These are phyloP conservation scores for Aspergillus sclerotioniger DNA, from an alignment of 495 filamentous ascomycete genomes.

Conservation along the genomic window DNA sequence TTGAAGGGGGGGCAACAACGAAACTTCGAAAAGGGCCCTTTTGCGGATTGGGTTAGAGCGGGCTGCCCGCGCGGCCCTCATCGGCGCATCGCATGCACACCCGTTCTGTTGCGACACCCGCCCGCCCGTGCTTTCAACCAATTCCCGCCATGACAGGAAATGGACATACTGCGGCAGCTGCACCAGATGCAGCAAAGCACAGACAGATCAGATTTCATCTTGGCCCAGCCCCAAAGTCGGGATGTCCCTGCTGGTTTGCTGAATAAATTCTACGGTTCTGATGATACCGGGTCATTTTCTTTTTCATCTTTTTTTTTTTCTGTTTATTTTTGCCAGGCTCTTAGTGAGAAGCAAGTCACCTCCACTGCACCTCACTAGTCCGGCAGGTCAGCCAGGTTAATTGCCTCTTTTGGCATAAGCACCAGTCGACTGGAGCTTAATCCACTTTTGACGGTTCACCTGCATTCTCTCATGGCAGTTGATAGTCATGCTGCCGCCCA, in stretches of 20 bases:
- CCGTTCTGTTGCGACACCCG: slow-evolving; percentile 1
- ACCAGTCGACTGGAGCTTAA: neutral
- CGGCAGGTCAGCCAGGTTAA: neutral
- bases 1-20: neutral
- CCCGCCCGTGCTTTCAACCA: slow-evolving; percentile 8
- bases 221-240: neutral
- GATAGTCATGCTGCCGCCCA: neutral
- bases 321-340: neutral
- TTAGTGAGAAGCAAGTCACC: neutral
- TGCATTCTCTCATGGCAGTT: neutral
- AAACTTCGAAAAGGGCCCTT: slow-evolving; percentile 3
- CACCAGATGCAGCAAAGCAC: slow-evolving; percentile 18
- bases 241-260: slow-evolving; percentile 1
- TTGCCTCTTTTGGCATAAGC: slow-evolving; percentile 1
- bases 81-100: neutral
- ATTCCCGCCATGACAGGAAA: slow-evolving; percentile 18
- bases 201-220: slow-evolving; percentile 19
- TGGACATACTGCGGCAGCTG: slow-evolving; percentile 17
- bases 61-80: neutral
- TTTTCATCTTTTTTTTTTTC: slow-evolving; percentile 7
- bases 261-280: slow-evolving; percentile 8
- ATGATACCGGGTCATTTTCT: slow-evolving; percentile 12
- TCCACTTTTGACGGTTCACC: slow-evolving; percentile 1
- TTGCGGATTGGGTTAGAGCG: slow-evolving; percentile 14
- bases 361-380: neutral